These are phyloP conservation scores for Mycena latifolia DNA, from an alignment of 768 basidiomycete genomes.

Conservation along the genomic window DNA sequence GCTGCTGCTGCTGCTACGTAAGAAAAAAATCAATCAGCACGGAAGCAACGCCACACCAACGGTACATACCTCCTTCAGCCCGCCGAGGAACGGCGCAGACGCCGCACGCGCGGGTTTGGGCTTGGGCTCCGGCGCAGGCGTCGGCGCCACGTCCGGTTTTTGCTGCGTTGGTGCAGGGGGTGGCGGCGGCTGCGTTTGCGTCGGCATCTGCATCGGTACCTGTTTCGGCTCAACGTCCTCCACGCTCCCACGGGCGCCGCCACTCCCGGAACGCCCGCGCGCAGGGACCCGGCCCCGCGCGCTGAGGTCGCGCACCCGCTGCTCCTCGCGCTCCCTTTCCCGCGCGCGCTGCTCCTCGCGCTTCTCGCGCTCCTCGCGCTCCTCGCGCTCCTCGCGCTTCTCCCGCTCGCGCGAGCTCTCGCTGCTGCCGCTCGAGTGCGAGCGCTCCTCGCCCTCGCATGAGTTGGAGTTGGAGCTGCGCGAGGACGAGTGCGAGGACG, in stretches of 20 bases:
- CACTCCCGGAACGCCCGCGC: neutral
- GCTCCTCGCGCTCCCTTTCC: neutral
- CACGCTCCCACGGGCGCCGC: neutral
- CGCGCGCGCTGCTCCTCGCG: neutral
- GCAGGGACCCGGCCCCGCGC: neutral
- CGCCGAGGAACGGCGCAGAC: conserved; percentile 15
- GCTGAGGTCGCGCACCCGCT: neutral
- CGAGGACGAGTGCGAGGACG: conserved; percentile 9
- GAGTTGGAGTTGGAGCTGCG: conserved; percentile 18
- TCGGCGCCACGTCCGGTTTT: neutral
- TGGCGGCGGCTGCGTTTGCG: no score
- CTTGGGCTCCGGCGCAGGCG: neutral
- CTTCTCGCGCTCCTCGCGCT: conserved; percentile 10
- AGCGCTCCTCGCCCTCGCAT: neutral
- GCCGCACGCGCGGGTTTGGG: conserved; percentile 9
- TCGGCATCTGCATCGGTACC: no score
- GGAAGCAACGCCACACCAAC: no score
- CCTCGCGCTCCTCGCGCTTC: neutral
- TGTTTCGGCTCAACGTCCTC: no score
- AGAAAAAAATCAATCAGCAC: no score
- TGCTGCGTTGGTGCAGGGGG: neutral
- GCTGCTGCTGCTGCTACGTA: no score
- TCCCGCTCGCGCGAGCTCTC: conserved; percentile 23
- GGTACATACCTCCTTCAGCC: neutral
- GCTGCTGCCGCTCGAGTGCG: conserved; percentile 10